Evolutionary conservation across 2,329 filamentous ascomycete species (phyloP).

Genomic region (Acrodontium crateriforme): DNA sequence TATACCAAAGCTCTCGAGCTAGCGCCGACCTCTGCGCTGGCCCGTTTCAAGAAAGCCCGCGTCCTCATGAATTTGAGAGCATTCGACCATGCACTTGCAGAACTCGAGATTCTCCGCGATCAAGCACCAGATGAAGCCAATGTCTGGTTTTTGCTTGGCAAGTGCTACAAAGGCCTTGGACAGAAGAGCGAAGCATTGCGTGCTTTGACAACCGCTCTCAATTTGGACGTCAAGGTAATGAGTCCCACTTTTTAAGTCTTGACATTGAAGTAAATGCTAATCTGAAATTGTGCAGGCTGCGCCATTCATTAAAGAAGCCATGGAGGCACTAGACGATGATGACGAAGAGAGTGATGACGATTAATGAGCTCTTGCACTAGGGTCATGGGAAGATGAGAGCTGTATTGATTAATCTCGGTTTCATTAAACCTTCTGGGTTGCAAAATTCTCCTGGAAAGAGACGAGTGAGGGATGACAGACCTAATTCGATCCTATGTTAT

Average conservation of each 20-base stretch:
- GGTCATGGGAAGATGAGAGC: no score
- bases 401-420: no score
- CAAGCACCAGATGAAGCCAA: slow-evolving; percentile 88
- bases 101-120: slow-evolving; percentile 79
- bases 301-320: slow-evolving; percentile 88
- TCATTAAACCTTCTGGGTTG: no score
- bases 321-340: slow-evolving; percentile 55
- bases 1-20: slow-evolving; percentile 74
- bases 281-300: slow-evolving; percentile 49
- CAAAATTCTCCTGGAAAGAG: no score
- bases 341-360: slow-evolving; percentile 18
- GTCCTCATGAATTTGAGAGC: slow-evolving; percentile 64
- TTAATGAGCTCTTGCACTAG: no score
- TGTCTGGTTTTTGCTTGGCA: slow-evolving; percentile 87
- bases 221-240: slow-evolving; percentile 86
- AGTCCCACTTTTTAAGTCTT: slow-evolving; percentile 56
- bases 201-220: slow-evolving; percentile 88
- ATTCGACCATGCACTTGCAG: slow-evolving; percentile 58
- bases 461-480: no score
- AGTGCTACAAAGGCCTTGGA: slow-evolving; percentile 48
- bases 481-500: no score
- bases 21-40: slow-evolving; percentile 66
- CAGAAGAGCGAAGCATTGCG: slow-evolving; percentile 64
- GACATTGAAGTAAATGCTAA: slow-evolving; percentile 11
- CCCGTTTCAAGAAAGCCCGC: slow-evolving; percentile 85